phyloP scores from a whole-genome alignment of 2,329 filamentous ascomycete genomes.

The Podosphaera xanthii region DNA sequence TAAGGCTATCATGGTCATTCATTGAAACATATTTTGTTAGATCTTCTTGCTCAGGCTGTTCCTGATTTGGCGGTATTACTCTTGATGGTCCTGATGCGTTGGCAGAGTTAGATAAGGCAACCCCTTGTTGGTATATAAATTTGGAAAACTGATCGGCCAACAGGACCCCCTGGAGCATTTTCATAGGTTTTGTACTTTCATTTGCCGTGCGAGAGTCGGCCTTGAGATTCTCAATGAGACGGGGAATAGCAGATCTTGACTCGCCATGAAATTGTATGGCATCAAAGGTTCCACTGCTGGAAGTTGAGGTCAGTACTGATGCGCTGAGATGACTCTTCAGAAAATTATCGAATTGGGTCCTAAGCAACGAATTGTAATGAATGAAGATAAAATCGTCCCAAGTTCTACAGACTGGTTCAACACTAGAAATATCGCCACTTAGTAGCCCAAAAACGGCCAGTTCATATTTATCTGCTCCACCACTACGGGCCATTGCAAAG shows the following conservation, averaged over 20 bases:
- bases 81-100: conserved; percentile 22
- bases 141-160: conserved; percentile 38
- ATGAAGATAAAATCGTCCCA: conserved; percentile 81
- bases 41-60: conserved; percentile 17
- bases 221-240: conserved; percentile 38
- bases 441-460: conserved; percentile 75
- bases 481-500: conserved; percentile 44
- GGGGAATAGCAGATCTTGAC: conserved; percentile 26
- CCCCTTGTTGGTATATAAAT: conserved; percentile 36
- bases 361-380: conserved; percentile 66
- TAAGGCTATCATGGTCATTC: conserved; percentile 38
- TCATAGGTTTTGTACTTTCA: conserved; percentile 42
- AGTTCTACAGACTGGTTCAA: conserved; percentile 49
- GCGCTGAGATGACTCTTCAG: conserved; percentile 31
- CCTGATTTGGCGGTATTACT: conserved; percentile 20
- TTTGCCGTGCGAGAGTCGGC: conserved; percentile 28
- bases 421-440: conserved; percentile 60
- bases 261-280: conserved; percentile 39
- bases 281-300: conserved; percentile 40
- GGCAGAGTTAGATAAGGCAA: conserved; percentile 25
- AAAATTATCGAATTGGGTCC: conserved; percentile 58
- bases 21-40: conserved; percentile 28
- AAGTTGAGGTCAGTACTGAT: conserved; percentile 28
- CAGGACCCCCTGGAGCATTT: conserved; percentile 54
- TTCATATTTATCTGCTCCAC: conserved; percentile 54